Evolutionary conservation across 78 protist species (phyloP).

Genomic region (Dictyostelium firmibasis): DNA sequence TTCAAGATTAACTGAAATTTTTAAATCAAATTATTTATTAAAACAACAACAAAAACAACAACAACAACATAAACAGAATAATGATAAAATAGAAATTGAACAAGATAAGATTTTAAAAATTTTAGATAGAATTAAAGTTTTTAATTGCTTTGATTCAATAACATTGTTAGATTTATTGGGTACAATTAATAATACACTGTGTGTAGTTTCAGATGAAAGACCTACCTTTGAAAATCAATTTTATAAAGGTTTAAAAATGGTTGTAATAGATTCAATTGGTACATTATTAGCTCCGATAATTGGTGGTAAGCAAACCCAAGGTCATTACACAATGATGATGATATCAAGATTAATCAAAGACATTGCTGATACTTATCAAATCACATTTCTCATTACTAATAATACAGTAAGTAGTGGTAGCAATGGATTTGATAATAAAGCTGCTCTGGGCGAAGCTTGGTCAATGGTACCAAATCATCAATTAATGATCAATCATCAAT

Average conservation of each 20-base stretch:
- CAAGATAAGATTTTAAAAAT: background rate
- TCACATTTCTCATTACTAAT: conserved; percentile 24
- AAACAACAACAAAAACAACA: background rate
- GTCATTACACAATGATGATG: conserved; percentile 62
- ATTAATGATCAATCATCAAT: conserved; percentile 11
- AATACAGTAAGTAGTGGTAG: background rate
- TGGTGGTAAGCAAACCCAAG: conserved; percentile 69
- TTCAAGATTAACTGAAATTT: conserved; percentile 26
- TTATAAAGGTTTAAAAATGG: conserved; percentile 2
- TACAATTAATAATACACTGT: background rate
- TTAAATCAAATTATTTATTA: conserved; percentile 10
- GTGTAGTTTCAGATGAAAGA: background rate
- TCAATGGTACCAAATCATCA: conserved; percentile 42
- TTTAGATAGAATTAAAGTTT: conserved; percentile 41
- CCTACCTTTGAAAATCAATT: background rate
- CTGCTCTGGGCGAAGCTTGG: conserved; percentile 63
- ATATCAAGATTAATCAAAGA: conserved; percentile 25
- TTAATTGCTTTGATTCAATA: conserved; percentile 30
- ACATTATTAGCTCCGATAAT: conserved; percentile 18
- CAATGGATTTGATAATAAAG: background rate
- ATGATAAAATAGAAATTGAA: background rate
- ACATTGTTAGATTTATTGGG: background rate
- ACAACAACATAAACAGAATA: background rate
- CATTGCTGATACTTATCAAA: conserved; percentile 14
- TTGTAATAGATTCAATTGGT: conserved; percentile 66